phyloP scores from a whole-genome alignment of 352 stramenopile genomes.

The Blastocystis sp. region DNA sequence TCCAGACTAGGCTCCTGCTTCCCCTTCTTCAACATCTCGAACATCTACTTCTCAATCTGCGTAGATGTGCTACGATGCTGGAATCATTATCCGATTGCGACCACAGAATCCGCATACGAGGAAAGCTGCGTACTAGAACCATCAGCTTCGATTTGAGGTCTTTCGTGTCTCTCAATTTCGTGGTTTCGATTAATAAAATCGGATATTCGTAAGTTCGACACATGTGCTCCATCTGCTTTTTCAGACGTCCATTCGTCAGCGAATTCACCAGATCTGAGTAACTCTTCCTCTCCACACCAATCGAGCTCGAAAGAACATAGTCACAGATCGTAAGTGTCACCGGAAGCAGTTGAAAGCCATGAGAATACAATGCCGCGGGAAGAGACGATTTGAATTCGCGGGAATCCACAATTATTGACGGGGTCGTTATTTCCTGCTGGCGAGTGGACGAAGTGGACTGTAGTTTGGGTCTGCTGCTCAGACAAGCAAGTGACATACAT shows the following conservation, averaged over 20 bases:
- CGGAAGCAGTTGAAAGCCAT: constrained; percentile 9
- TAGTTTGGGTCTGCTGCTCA: not conserved
- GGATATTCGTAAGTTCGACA: not conserved
- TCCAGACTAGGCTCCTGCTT: not conserved
- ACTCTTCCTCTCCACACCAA: constrained; percentile 5
- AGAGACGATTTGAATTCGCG: constrained; percentile 18
- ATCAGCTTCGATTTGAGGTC: not conserved
- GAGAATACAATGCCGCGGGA: not conserved
- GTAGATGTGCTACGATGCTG: not conserved
- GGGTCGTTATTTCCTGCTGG: not conserved
- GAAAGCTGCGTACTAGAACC: constrained; percentile 10
- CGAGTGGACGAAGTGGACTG: not conserved
- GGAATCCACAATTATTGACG: constrained; percentile 1
- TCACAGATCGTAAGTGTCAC: constrained; percentile 15
- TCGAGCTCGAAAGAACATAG: constrained; percentile 22
- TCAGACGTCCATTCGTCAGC: not conserved
- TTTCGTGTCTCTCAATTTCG: not conserved
- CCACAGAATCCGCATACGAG: constrained; percentile 53
- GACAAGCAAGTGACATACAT: not conserved
- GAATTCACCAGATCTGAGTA: constrained; percentile 15
- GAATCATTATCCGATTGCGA: not conserved
- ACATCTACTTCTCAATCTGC: not conserved
- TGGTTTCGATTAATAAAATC: not conserved
- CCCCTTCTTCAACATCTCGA: constrained; percentile 38
- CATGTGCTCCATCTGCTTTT: constrained; percentile 60